Conservation (phyloP, 139 green algal genomes). For the Chlamydomonas schloesseri region DNA sequence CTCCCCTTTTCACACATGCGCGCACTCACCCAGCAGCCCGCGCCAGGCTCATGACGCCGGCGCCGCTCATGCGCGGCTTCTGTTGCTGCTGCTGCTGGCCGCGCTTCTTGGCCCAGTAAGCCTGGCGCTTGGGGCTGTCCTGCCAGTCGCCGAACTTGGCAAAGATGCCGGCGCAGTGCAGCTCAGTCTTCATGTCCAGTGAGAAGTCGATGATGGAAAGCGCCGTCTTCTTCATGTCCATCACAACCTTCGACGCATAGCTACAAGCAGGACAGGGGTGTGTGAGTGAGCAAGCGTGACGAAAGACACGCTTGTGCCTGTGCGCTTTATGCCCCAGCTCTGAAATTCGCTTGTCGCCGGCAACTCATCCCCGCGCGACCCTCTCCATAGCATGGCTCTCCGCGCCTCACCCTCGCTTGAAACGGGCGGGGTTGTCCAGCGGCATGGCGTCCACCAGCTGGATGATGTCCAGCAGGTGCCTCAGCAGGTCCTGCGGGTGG, state of each 20-base stretch:
- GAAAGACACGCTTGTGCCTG: not conserved
- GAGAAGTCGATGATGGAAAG: slow-evolving; percentile 41
- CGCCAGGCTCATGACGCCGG: not conserved
- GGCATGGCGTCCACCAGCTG: slow-evolving; percentile 38
- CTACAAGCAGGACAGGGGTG: not conserved
- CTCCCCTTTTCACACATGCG: too few relatives aligned
- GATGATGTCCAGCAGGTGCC: slow-evolving; percentile 20
- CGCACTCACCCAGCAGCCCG: not conserved
- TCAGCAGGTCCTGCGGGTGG: slow-evolving; percentile 16
- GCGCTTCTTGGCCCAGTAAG: slow-evolving; percentile 9
- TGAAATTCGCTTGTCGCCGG: too few relatives aligned
- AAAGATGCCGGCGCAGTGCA: slow-evolving; percentile 37
- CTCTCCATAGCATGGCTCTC: too few relatives aligned
- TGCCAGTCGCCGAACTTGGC: slow-evolving; percentile 30
- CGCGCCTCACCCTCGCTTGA: not conserved
- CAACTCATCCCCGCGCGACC: too few relatives aligned
- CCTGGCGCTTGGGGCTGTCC: not conserved
- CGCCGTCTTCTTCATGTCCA: slow-evolving; percentile 42
- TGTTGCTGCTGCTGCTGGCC: not conserved
- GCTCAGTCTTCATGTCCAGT: slow-evolving; percentile 50
- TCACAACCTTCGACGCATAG: slow-evolving; percentile 39
- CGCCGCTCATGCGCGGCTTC: not conserved
- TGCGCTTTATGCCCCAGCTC: too few relatives aligned
- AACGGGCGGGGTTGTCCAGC: not conserved
- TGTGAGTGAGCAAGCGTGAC: not conserved